Evolutionary conservation across 73 alveolate genomes (phyloP).

Genomic region (Paramecium bursaria): DNA sequence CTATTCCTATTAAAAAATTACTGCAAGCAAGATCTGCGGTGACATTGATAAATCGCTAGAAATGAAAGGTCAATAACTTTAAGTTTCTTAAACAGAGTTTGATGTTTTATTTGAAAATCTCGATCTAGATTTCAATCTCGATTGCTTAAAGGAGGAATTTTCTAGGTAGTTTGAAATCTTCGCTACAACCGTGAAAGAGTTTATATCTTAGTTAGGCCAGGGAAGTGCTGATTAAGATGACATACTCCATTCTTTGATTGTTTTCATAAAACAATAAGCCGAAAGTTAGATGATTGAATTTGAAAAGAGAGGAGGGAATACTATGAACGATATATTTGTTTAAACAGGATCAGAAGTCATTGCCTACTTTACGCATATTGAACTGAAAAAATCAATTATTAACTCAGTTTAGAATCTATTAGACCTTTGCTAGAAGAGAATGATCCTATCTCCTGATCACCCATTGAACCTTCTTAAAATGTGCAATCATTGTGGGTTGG

Average conservation of each 20-base stretch:
- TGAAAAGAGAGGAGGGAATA: background rate
- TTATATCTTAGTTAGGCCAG: no score
- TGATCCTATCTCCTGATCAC: background rate
- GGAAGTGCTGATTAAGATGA: no score
- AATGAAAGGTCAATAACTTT: no score
- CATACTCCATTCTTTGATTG: no score
- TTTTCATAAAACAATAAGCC: no score
- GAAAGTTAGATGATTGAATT: background rate
- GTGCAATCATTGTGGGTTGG: slow-evolving; percentile 20
- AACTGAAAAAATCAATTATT: slow-evolving; percentile 2
- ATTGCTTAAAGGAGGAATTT: no score
- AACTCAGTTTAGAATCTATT: background rate
- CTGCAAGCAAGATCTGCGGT: background rate
- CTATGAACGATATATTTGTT: background rate
- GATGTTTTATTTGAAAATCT: no score
- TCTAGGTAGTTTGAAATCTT: no score
- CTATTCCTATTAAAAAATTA: background rate
- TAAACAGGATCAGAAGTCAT: background rate
- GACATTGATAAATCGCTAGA: background rate
- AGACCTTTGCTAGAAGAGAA: background rate
- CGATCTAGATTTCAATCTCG: no score
- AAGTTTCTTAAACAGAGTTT: no score
- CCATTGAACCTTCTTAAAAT: background rate
- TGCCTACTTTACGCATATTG: background rate
- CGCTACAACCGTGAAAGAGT: no score